Evolutionary conservation across 2,329 filamentous ascomycete species (phyloP), one percentile per base, ranked within the genome.

Genomic region (Dryadomyces quercus-mongolicae): DNA sequence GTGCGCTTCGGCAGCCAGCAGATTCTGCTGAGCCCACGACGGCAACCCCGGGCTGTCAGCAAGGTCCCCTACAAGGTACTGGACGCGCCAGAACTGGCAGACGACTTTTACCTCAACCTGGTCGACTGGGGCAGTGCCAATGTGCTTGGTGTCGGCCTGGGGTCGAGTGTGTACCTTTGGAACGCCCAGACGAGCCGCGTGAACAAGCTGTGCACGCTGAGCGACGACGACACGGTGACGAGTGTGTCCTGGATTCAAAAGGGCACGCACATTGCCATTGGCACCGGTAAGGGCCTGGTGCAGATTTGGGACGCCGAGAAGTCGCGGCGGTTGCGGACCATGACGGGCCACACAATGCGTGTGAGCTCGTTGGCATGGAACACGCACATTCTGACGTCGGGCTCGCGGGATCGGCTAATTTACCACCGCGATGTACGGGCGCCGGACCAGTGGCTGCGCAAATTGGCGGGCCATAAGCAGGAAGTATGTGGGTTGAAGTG

Each of bases 201-300:
- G 2, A 95, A 90, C 57, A 95, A 94, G 69, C 78, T 98, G 10
- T 97, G 93, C 69, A 92, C 94, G 48, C 74, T 61, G 13, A 18
- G 34, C 31, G 84, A 88, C 60, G 91, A 95, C 62, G 93, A 98
- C 65, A 91, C 85, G 0, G 92, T 98, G 1, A 98, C 93, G 2
- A 96, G 91, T 62, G 93, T 98, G 12, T 94, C 86, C 55, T 98
- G 93, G 93, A 98, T 98, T 62, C 93, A 98, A 70, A 84, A 93
- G 71, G 93, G 93, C 42, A 95, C 92, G 0, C 93, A 98, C 69
- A 80, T 98, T 54, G 88, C 93, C 3, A 94, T 98, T 61, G 93
- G 93, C 46, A 98, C 93, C 2, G 86, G 88, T 48, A 95, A 95
- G 70, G 93, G 93, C 6, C 77, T 95, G 40, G 91, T 98, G 3